A percentile compares a stretch with the other conserved stretches of the same genome.
These are phyloP conservation scores for Mycena sp. DNA, from an alignment of 1,284 basidiomycete species.

Conservation along the genomic window DNA sequence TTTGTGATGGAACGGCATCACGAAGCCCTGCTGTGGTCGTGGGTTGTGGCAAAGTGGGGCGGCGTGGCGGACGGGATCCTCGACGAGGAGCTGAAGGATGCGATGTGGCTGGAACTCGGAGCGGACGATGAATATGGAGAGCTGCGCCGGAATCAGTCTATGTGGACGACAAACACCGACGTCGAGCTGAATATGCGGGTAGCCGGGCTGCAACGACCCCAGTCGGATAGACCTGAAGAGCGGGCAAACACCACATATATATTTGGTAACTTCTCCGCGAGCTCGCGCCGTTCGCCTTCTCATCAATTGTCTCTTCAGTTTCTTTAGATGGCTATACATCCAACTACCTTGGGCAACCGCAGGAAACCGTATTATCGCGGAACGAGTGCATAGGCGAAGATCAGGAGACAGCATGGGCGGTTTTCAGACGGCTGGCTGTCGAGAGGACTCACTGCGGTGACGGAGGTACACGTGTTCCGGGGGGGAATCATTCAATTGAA, in stretches of 20 bases:
- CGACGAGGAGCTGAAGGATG: slow-evolving; percentile 34
- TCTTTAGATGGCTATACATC: too few relatives aligned
- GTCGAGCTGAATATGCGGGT: slow-evolving; percentile 22
- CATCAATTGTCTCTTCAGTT: too few relatives aligned
- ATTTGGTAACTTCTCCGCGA: slow-evolving; percentile 17
- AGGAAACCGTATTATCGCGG: too few relatives aligned
- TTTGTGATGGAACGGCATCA: slow-evolving; percentile 51
- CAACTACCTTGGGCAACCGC: too few relatives aligned
- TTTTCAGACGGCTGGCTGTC: neutral
- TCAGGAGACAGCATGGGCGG: neutral
- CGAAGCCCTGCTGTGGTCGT: slow-evolving; percentile 54
- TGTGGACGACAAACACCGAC: slow-evolving; percentile 14
- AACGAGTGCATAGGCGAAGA: neutral
- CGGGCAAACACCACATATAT: slow-evolving; percentile 21
- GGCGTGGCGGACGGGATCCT: slow-evolving; percentile 42
- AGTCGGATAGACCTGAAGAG: slow-evolving; percentile 12
- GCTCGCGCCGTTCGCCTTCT: neutral
- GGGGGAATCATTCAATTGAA: neutral
- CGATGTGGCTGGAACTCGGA: slow-evolving; percentile 47
- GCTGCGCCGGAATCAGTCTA: neutral
- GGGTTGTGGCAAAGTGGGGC: slow-evolving; percentile 46
- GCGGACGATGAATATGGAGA: slow-evolving; percentile 9
- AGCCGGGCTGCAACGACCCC: slow-evolving; percentile 18
- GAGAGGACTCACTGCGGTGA: neutral
- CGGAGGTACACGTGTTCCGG: neutral